Conservation (phyloP, 352 stramenopile genomes). For the Pythium folliculosum region DNA sequence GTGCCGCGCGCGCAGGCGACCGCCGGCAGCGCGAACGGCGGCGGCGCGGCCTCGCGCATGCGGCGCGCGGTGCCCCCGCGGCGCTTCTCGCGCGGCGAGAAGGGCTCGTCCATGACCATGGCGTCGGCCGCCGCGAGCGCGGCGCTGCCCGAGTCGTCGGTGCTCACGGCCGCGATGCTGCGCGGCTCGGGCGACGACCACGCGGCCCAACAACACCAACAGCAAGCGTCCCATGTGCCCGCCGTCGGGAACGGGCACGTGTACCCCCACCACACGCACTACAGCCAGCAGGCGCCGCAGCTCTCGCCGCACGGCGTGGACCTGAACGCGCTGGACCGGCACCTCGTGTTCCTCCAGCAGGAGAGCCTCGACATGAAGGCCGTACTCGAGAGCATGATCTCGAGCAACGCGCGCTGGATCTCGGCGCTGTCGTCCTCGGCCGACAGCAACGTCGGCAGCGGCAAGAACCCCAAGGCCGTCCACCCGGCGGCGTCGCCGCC, state of each 20-base stretch:
- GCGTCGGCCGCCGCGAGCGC: neutral
- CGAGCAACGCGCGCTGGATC: constrained; percentile 75
- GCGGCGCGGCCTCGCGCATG: constrained; percentile 14
- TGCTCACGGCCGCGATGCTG: constrained; percentile 30
- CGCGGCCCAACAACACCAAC: no score
- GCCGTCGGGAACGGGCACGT: no score
- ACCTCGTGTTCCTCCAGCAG: constrained; percentile 68
- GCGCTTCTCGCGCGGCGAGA: constrained; percentile 19
- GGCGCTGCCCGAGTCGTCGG: constrained; percentile 14
- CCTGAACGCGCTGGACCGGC: constrained; percentile 60
- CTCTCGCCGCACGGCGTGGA: constrained; percentile 37
- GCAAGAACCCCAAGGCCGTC: constrained; percentile 29
- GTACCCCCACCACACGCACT: neutral
- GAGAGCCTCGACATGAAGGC: constrained; percentile 71
- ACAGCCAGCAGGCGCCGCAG: constrained; percentile 25
- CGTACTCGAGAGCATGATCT: constrained; percentile 67
- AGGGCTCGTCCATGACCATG: constrained; percentile 16
- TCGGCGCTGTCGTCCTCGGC: constrained; percentile 40
- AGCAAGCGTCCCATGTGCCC: no score
- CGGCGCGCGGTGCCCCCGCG: constrained; percentile 19
- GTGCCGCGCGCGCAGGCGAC: neutral
- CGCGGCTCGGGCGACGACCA: neutral
- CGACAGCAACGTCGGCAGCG: constrained; percentile 25
- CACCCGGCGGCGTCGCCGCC: constrained; percentile 17
- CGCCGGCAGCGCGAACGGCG: neutral